Conservation (phyloP, 768 basidiomycete species). For the Leucocoprinus sp. region DNA sequence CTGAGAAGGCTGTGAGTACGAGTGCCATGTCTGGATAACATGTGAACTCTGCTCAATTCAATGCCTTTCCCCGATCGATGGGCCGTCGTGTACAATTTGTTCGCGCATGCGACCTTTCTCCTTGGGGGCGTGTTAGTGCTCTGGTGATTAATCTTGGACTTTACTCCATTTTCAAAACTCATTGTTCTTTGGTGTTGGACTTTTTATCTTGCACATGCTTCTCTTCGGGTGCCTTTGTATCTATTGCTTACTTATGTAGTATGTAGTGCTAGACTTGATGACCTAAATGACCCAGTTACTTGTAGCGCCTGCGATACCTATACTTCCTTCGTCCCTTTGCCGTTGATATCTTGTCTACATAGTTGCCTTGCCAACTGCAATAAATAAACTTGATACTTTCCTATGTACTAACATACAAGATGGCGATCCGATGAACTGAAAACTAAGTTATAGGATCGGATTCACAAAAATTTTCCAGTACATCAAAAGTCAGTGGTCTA, state of each 20-base stretch:
- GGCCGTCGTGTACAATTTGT: too few species aligned
- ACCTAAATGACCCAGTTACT: constrained; percentile 2
- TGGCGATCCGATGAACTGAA: too few species aligned
- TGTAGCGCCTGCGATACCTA: constrained; percentile 7
- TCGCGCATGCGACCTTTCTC: too few species aligned
- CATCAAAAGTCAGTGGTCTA: too few species aligned
- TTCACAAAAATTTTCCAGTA: too few species aligned
- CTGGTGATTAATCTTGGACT: too few species aligned
- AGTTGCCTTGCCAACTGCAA: neutral
- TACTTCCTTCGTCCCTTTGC: neutral
- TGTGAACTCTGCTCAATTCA: too few species aligned
- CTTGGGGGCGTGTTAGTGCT: neutral
- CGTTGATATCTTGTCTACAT: neutral
- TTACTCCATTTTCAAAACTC: too few species aligned
- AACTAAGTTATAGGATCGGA: too few species aligned
- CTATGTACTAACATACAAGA: too few species aligned
- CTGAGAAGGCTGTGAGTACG: neutral
- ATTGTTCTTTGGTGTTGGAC: neutral
- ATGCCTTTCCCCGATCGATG: too few species aligned
- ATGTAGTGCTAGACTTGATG: constrained; percentile 3
- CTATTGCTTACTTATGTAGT: constrained; percentile 11
- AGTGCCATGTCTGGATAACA: constrained; percentile 8
- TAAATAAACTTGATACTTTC: constrained; percentile 5
- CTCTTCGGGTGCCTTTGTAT: neutral
- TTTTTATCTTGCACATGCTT: neutral